These are phyloP conservation scores for Harringtonia lauricola DNA, from an alignment of 2,329 filamentous ascomycete genomes.

Conservation along the genomic window DNA sequence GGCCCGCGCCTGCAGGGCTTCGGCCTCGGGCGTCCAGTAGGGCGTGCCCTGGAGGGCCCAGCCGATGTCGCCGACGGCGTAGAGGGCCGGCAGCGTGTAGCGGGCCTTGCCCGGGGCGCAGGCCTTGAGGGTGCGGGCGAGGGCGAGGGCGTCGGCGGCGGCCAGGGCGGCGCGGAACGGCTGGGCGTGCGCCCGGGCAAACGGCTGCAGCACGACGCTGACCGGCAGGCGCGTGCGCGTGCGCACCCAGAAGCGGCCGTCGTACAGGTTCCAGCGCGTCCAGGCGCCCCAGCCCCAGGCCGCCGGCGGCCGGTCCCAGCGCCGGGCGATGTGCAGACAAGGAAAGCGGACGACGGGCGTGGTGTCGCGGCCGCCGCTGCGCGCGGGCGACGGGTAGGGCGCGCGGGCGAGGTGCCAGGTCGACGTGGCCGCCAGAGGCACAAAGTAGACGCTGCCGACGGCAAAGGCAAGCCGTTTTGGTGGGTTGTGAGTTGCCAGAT, in stretches of 20 bases:
- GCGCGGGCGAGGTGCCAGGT: slow-evolving; percentile 13
- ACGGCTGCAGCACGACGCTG: slow-evolving; percentile 33
- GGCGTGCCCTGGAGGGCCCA: slow-evolving; percentile 9
- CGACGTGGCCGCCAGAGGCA: slow-evolving; percentile 36
- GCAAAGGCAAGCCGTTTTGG: slow-evolving; percentile 21
- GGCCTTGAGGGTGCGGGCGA: slow-evolving; percentile 32
- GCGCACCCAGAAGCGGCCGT: slow-evolving; percentile 52
- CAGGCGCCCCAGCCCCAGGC: slow-evolving; percentile 19
- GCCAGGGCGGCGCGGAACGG: slow-evolving; percentile 34
- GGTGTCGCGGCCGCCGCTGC: slow-evolving; percentile 23
- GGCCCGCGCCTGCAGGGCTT: no score
- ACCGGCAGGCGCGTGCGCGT: slow-evolving; percentile 31
- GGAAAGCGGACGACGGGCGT: slow-evolving; percentile 9
- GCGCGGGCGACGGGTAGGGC: slow-evolving; percentile 17
- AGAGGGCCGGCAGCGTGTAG: slow-evolving; percentile 44
- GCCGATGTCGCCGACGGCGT: slow-evolving; percentile 27
- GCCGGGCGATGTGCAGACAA: slow-evolving; percentile 4
- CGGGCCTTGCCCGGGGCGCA: slow-evolving; percentile 44
- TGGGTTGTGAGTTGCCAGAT: slow-evolving; percentile 18
- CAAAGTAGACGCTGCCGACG: slow-evolving; percentile 35
- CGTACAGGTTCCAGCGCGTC: slow-evolving; percentile 34
- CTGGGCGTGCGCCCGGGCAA: slow-evolving; percentile 31
- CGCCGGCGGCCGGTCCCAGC: slow-evolving; percentile 3
- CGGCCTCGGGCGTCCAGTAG: slow-evolving; percentile 12
- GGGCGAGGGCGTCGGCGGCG: slow-evolving; percentile 1